Conservation (phyloP, 2,329 filamentous ascomycete genomes). For the Colletotrichum sansevieriae region DNA sequence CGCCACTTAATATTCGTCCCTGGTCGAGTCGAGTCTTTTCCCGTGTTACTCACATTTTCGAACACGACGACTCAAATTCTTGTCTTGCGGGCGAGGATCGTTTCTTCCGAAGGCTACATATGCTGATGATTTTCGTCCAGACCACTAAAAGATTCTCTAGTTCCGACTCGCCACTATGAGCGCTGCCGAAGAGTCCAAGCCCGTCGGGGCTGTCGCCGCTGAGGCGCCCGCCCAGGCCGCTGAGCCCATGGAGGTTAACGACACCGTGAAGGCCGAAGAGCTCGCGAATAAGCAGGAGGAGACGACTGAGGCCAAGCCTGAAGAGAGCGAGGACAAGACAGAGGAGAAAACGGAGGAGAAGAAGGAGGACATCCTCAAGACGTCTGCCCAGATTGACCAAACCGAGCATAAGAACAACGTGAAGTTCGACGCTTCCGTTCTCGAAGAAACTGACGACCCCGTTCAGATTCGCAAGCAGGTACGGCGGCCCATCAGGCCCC, state of each 20-base stretch:
- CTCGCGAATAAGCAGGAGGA: conserved; percentile 43
- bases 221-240: conserved; percentile 45
- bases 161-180: conserved; percentile 49
- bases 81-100: not conserved
- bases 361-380: conserved; percentile 58
- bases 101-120: not conserved
- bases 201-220: conserved; percentile 51
- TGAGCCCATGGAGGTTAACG: conserved; percentile 46
- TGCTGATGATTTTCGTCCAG: conserved; percentile 9
- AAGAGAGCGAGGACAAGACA: conserved; percentile 41
- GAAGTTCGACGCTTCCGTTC: conserved; percentile 78
- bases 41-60: conserved; percentile 12
- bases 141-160: not conserved
- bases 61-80: not conserved
- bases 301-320: conserved; percentile 45
- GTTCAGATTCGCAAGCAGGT: conserved; percentile 87
- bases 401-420: conserved; percentile 66
- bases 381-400: conserved; percentile 55
- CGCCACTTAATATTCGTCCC: conserved; percentile 33
- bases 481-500: conserved; percentile 45
- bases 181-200: conserved; percentile 56
- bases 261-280: conserved; percentile 45
- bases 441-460: conserved; percentile 81
- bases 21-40: conserved; percentile 3
- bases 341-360: conserved; percentile 45